Evolutionary conservation across 768 basidiomycete species (phyloP).

Genomic region (Tylopilus plumbeoviolaceoides): DNA sequence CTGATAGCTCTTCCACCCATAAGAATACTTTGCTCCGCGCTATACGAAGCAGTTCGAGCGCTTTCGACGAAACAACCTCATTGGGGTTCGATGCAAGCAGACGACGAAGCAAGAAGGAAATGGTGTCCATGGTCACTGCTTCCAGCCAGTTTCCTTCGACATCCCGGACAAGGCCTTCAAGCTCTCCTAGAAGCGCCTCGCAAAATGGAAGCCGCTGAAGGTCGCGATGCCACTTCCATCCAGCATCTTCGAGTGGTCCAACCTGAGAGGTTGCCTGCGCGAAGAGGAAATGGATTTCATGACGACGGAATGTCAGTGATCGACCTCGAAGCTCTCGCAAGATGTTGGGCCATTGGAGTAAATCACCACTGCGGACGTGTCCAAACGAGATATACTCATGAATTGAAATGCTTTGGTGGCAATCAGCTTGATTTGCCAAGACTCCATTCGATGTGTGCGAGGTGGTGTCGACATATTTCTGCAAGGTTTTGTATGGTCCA

Average conservation of each 20-base stretch:
- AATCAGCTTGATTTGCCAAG: slow-evolving; percentile 39
- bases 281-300: slow-evolving; percentile 40
- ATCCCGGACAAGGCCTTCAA: too few relatives aligned
- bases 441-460: slow-evolving; percentile 39
- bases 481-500: slow-evolving; percentile 33
- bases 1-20: too few relatives aligned
- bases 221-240: too few relatives aligned
- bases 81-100: too few relatives aligned
- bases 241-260: slow-evolving; percentile 22
- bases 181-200: too few relatives aligned
- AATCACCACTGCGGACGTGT: slow-evolving; percentile 39
- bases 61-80: too few relatives aligned
- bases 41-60: too few relatives aligned
- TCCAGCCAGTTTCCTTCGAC: too few relatives aligned
- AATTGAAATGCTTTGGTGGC: slow-evolving; percentile 36
- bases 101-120: too few relatives aligned
- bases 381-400: slow-evolving; percentile 46
- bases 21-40: too few relatives aligned
- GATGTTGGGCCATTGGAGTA: slow-evolving; percentile 50
- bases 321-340: slow-evolving; percentile 38
- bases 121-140: too few relatives aligned
- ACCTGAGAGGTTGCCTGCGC: slow-evolving; percentile 43
- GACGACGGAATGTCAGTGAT: slow-evolving; percentile 34
- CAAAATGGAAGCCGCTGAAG: too few relatives aligned
- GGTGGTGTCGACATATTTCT: slow-evolving; percentile 34